Conservation (phyloP, 495 filamentous ascomycete species). For the Hypoxylon intermedium region DNA sequence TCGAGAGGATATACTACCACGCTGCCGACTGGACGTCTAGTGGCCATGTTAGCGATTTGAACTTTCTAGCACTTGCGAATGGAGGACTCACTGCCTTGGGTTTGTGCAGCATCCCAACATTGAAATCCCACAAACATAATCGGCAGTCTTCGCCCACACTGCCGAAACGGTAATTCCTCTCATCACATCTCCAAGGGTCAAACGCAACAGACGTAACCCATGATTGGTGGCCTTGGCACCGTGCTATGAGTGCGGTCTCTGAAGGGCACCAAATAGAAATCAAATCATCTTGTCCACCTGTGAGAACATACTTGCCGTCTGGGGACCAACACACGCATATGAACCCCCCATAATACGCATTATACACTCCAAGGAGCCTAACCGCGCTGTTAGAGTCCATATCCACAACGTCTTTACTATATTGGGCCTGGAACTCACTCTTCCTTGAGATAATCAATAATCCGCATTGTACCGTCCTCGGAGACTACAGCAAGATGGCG, state of each 20-base stretch:
- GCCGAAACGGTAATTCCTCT: slow-evolving; percentile 91
- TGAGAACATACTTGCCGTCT: slow-evolving; percentile 93
- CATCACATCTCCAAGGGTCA: slow-evolving; percentile 95
- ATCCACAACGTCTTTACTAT: background rate
- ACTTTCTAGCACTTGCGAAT: background rate
- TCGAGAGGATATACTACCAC: slow-evolving; percentile 66
- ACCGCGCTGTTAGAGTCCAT: slow-evolving; percentile 3
- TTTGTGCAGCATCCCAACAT: slow-evolving; percentile 90
- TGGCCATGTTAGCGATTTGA: slow-evolving; percentile 19
- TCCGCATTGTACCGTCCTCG: slow-evolving; percentile 86
- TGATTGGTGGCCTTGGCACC: slow-evolving; percentile 90
- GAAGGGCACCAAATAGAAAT: slow-evolving; percentile 91
- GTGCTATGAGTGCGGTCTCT: slow-evolving; percentile 83
- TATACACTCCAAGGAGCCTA: slow-evolving; percentile 85
- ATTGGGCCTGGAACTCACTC: slow-evolving; percentile 71
- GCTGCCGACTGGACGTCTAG: slow-evolving; percentile 61
- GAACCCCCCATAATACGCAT: slow-evolving; percentile 90
- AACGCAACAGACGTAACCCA: slow-evolving; percentile 95
- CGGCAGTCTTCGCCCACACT: slow-evolving; percentile 94
- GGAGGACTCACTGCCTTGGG: slow-evolving; percentile 64
- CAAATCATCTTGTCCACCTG: slow-evolving; percentile 94
- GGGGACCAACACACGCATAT: slow-evolving; percentile 97
- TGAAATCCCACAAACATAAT: slow-evolving; percentile 95
- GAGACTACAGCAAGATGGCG: slow-evolving; percentile 89
- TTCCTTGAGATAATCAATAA: slow-evolving; percentile 92